These are phyloP conservation scores for Auriscalpium microsporum DNA, from an alignment of 768 basidiomycete species.

Conservation along the genomic window DNA sequence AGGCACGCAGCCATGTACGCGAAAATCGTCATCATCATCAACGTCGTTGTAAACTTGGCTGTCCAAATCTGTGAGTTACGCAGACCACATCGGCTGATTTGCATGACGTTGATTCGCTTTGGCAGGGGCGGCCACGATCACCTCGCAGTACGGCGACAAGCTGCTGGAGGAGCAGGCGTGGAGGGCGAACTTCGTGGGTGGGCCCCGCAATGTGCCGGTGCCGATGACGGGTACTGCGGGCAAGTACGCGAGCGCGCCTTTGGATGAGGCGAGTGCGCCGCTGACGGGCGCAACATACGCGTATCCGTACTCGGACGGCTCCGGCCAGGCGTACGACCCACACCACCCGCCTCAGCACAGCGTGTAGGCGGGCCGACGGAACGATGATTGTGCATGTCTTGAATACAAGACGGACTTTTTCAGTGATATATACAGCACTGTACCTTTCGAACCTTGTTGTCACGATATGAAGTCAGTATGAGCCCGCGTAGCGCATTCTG, in stretches of 20 bases:
- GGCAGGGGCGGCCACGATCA: constrained; percentile 10
- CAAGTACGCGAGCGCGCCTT: not conserved
- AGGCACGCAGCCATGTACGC: not conserved
- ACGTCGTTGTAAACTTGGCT: not conserved
- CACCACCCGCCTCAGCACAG: no score
- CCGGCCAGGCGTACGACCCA: not conserved
- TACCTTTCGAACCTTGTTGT: no score
- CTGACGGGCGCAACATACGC: not conserved
- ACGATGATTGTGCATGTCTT: no score
- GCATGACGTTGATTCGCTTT: not conserved
- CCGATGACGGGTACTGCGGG: not conserved
- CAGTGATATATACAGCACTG: no score
- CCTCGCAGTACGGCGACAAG: constrained; percentile 4
- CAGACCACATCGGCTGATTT: no score
- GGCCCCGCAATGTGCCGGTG: not conserved
- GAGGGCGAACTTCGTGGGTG: not conserved
- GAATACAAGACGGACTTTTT: no score
- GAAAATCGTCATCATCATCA: not conserved
- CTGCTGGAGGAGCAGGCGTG: not conserved
- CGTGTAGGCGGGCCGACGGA: no score
- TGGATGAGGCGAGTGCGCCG: not conserved
- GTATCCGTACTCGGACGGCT: constrained; percentile 2
- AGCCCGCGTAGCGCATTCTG: no score
- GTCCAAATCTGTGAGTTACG: constrained; percentile 7
- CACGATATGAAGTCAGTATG: no score